Conservation (phyloP, 139 green algal genomes). For the Trebouxia sp. region DNA sequence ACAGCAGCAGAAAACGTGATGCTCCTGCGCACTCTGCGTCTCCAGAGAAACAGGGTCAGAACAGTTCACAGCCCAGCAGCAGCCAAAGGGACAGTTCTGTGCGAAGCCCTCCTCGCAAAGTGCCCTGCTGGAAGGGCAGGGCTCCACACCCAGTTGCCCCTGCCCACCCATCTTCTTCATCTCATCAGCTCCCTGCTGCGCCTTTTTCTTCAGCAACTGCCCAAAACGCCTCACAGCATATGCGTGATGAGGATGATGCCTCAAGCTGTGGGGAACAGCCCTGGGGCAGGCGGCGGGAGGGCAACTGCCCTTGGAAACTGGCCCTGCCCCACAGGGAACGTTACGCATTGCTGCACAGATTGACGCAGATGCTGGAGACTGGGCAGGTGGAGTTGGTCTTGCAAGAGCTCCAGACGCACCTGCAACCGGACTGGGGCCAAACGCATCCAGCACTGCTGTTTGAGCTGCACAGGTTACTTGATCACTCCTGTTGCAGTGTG, state of each 20-base stretch:
- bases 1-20: slow-evolving; percentile 4
- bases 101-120: slow-evolving; percentile 7
- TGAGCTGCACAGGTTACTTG: slow-evolving; percentile 32
- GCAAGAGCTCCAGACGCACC: not conserved
- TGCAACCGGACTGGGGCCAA: slow-evolving; percentile 31
- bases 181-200: not conserved
- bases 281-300: not conserved
- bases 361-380: not conserved
- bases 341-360: not conserved
- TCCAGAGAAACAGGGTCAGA: not conserved
- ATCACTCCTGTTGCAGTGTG: too few species aligned
- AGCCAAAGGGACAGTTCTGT: not conserved
- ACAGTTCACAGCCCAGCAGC: too few species aligned
- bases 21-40: not conserved
- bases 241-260: too few species aligned
- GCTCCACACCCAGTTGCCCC: not conserved
- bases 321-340: not conserved
- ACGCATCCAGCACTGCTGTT: slow-evolving; percentile 29
- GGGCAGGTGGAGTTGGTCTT: not conserved
- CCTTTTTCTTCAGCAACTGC: not conserved
- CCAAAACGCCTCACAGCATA: too few species aligned
- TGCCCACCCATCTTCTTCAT: not conserved
- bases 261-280: not conserved
- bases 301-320: not conserved
- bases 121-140: slow-evolving; percentile 21